A percentile compares a stretch with the other conserved stretches of the same genome.
Conservation (phyloP, 2,329 filamentous ascomycete genomes). For the Catunica adiposa region DNA sequence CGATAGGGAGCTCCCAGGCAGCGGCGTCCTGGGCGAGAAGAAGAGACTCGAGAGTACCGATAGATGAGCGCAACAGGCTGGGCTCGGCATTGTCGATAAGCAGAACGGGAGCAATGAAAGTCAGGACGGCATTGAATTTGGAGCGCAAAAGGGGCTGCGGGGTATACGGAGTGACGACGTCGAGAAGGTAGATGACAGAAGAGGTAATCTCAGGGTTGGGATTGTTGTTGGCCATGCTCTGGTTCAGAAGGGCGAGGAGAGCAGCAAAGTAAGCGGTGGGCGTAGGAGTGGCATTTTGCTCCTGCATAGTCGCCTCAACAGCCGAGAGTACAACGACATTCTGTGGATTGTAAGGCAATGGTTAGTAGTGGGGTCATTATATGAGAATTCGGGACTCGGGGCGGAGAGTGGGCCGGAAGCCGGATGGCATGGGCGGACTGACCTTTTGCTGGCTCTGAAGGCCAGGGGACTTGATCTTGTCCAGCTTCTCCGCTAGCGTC, state of each 20-base stretch:
- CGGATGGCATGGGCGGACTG: not conserved
- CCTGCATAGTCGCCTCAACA: slow-evolving; percentile 80
- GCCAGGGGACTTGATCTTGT: slow-evolving; percentile 94
- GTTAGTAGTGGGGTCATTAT: not conserved
- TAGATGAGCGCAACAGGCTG: slow-evolving; percentile 68
- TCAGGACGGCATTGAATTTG: slow-evolving; percentile 89
- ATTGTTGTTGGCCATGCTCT: slow-evolving; percentile 51
- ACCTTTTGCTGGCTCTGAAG: slow-evolving; percentile 91
- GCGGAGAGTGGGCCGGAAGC: not conserved
- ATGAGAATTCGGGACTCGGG: not conserved
- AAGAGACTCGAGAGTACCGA: slow-evolving; percentile 86
- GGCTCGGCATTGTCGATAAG: slow-evolving; percentile 70
- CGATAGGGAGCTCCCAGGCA: slow-evolving; percentile 74
- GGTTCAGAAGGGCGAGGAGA: slow-evolving; percentile 71
- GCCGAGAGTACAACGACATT: slow-evolving; percentile 75
- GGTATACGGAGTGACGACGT: slow-evolving; percentile 72
- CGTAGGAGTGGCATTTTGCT: slow-evolving; percentile 68
- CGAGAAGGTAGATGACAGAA: slow-evolving; percentile 87
- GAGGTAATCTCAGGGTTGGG: slow-evolving; percentile 69
- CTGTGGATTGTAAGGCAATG: slow-evolving; percentile 33
- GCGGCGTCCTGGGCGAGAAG: slow-evolving; percentile 73
- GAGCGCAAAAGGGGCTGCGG: slow-evolving; percentile 76
- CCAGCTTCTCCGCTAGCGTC: slow-evolving; percentile 70
- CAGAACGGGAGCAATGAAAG: slow-evolving; percentile 68
- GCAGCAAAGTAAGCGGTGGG: slow-evolving; percentile 91